These are phyloP conservation scores for Andrographis paniculata DNA, from an alignment of 305 asterid species.

Conservation along the genomic window DNA sequence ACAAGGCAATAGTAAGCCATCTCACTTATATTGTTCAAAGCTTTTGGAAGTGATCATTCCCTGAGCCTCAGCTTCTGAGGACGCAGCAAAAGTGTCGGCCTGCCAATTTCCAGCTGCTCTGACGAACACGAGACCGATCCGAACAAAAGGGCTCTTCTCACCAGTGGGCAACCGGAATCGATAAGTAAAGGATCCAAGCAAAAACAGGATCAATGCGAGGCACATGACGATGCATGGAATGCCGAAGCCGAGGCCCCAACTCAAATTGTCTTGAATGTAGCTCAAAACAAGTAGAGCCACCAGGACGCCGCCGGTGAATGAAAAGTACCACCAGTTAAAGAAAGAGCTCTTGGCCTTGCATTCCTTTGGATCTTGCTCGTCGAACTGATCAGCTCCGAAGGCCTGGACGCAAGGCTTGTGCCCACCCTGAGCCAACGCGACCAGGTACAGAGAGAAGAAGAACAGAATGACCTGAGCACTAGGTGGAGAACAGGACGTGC, in stretches of 20 bases:
- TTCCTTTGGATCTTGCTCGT: conserved; percentile 20
- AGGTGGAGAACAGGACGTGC: conserved; percentile 19
- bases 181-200: conserved; percentile 28
- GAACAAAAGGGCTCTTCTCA: conserved; percentile 26
- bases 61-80: conserved; percentile 26
- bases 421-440: conserved; percentile 42
- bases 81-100: conserved; percentile 11
- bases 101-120: conserved; percentile 29
- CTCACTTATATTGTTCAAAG: conserved; percentile 28
- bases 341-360: conserved; percentile 31
- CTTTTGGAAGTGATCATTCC: conserved; percentile 25
- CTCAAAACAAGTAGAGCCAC: conserved; percentile 18
- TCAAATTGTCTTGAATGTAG: conserved; percentile 27
- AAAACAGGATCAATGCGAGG: conserved; percentile 25
- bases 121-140: conserved; percentile 29
- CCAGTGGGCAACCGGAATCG: conserved; percentile 23
- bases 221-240: conserved; percentile 32
- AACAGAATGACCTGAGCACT: conserved; percentile 21
- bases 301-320: conserved; percentile 3
- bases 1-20: not conserved
- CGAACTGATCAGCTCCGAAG: conserved; percentile 36
- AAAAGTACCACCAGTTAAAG: too few relatives aligned
- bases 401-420: conserved; percentile 29
- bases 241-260: conserved; percentile 30
- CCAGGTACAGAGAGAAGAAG: conserved; percentile 28